A percentile compares a stretch with the other conserved stretches of the same genome.
phyloP scores from a whole-genome alignment of 1,284 basidiomycete genomes.

The Clitocybe nebularis region DNA sequence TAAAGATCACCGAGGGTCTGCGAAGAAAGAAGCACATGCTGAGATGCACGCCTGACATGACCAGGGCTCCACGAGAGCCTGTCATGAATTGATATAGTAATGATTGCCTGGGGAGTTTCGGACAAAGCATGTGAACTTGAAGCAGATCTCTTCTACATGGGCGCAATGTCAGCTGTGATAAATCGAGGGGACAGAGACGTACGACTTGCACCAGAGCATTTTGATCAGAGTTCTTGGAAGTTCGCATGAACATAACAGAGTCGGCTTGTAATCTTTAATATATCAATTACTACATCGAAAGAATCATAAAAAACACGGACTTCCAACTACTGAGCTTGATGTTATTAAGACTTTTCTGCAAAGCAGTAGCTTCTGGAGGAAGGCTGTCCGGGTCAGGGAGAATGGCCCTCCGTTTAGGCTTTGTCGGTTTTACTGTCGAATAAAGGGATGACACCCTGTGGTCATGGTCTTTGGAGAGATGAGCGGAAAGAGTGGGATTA shows the following conservation, averaged over 20 bases:
- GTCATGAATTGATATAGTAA: slow-evolving; percentile 58
- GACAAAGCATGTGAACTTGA: slow-evolving; percentile 18
- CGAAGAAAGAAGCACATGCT: slow-evolving; percentile 63
- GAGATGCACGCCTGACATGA: slow-evolving; percentile 58
- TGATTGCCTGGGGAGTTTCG: slow-evolving; percentile 37
- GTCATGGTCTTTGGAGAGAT: slow-evolving; percentile 54
- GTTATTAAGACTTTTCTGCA: slow-evolving; percentile 47
- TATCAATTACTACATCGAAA: slow-evolving; percentile 3
- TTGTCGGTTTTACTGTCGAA: slow-evolving; percentile 39
- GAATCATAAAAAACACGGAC: slow-evolving; percentile 31
- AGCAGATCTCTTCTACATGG: slow-evolving; percentile 36
- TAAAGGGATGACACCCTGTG: slow-evolving; percentile 42
- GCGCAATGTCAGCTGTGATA: too few species aligned
- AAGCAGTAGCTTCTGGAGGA: slow-evolving; percentile 36
- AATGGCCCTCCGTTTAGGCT: slow-evolving; percentile 36
- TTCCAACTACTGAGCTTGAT: slow-evolving; percentile 55
- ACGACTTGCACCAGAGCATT: slow-evolving; percentile 53
- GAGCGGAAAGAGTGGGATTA: slow-evolving; percentile 53
- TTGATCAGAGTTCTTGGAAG: slow-evolving; percentile 59
- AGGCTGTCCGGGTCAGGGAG: slow-evolving; percentile 30
- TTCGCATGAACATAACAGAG: slow-evolving; percentile 57
- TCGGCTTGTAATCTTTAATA: slow-evolving; percentile 44
- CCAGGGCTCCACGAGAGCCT: slow-evolving; percentile 59
- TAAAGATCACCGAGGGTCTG: slow-evolving; percentile 69
- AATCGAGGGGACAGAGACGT: too few species aligned